These are phyloP conservation scores for Trypanosoma caninum DNA, from an alignment of 208 protist species.

Conservation along the genomic window DNA sequence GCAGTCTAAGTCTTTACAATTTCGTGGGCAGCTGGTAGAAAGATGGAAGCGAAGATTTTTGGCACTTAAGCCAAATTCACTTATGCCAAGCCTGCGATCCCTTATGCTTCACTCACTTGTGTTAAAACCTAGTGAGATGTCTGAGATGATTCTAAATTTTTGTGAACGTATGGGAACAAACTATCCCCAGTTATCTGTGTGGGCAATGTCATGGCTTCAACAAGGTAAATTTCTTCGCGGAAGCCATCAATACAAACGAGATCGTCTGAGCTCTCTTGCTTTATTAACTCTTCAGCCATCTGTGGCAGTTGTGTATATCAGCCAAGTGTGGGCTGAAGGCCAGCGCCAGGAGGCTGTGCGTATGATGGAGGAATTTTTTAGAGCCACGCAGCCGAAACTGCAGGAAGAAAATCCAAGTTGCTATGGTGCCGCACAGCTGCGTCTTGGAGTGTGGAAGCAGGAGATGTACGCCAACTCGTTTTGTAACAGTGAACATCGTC, in stretches of 20 bases:
- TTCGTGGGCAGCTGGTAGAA: constrained; percentile 59
- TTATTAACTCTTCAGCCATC: constrained; percentile 21
- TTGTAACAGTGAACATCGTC: constrained; percentile 68
- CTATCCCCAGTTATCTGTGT: constrained; percentile 82
- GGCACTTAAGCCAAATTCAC: constrained; percentile 86
- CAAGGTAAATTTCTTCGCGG: constrained; percentile 34
- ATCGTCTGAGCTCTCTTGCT: constrained; percentile 5
- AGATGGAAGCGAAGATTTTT: constrained; percentile 81
- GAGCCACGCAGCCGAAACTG: constrained; percentile 45
- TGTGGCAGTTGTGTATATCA: constrained; percentile 75
- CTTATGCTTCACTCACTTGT: constrained; percentile 96
- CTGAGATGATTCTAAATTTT: constrained; percentile 97
- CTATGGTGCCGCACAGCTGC: constrained; percentile 78
- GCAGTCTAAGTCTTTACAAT: constrained; percentile 47
- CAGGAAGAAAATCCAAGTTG: constrained; percentile 51
- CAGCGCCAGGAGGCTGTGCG: constrained; percentile 67
- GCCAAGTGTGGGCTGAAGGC: constrained; percentile 78
- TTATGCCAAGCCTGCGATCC: constrained; percentile 94
- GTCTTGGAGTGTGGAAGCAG: constrained; percentile 85
- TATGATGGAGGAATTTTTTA: constrained; percentile 75
- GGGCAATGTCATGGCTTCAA: constrained; percentile 83
- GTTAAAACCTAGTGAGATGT: constrained; percentile 89
- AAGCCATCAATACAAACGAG: constrained; percentile 26
- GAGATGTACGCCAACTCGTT: constrained; percentile 80
- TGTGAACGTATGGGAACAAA: constrained; percentile 67